These are phyloP conservation scores for Elongisporangium undulatum DNA, from an alignment of 352 stramenopile genomes.

Conservation along the genomic window DNA sequence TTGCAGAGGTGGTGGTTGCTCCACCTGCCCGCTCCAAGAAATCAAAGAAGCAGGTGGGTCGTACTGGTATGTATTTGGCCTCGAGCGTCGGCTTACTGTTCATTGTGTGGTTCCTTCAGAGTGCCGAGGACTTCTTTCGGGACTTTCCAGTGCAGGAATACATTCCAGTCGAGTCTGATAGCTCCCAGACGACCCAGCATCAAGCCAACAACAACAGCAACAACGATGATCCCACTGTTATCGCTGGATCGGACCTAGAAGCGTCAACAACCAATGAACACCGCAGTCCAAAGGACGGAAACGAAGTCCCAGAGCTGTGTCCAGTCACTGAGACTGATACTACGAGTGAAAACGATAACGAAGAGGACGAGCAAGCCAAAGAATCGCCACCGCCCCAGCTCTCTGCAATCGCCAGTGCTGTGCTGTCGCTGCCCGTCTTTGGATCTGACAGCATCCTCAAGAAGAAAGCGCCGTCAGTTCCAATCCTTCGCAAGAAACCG, in stretches of 20 bases:
- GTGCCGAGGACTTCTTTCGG: constrained; percentile 53
- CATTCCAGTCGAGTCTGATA: constrained; percentile 26
- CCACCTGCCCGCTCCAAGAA: constrained; percentile 5
- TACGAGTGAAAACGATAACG: too few species aligned
- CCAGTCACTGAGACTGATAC: not conserved
- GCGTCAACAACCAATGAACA: not conserved
- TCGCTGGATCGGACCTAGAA: too few species aligned
- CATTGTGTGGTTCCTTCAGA: constrained; percentile 11
- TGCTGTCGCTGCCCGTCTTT: constrained; percentile 48
- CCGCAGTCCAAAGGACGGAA: not conserved
- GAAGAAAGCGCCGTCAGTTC: constrained; percentile 15
- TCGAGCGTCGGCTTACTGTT: not conserved
- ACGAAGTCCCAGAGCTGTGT: not conserved
- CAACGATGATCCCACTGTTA: not conserved
- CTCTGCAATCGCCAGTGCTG: constrained; percentile 43
- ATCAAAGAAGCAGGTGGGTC: constrained; percentile 18
- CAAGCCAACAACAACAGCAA: not conserved
- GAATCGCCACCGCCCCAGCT: not conserved
- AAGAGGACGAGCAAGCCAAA: not conserved
- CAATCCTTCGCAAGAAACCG: not conserved
- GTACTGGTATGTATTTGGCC: not conserved
- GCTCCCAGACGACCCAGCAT: not conserved
- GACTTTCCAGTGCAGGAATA: constrained; percentile 73
- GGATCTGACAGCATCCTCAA: constrained; percentile 28
- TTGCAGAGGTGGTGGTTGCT: not conserved